Conservation (phyloP, 495 filamentous ascomycete genomes). For the Aspergillus panamensis region DNA sequence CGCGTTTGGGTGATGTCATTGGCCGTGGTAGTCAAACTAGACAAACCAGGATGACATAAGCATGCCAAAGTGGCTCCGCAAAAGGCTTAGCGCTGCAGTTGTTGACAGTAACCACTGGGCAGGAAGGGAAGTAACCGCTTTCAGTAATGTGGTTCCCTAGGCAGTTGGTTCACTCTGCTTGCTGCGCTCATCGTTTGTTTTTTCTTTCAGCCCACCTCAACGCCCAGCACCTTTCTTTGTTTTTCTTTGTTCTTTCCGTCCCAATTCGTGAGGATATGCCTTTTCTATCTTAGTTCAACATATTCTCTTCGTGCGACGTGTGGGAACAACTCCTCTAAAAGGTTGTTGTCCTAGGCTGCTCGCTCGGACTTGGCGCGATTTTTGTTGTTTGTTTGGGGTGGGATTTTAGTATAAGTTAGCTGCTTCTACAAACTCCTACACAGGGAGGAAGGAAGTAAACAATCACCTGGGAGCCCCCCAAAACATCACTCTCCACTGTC, state of each 20-base stretch:
- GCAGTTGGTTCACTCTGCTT: conserved; percentile 2
- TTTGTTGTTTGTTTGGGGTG: conserved; percentile 33
- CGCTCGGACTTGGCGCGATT: conserved; percentile 22
- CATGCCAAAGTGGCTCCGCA: conserved; percentile 12
- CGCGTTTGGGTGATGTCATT: conserved; percentile 33
- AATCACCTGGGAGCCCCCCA: conserved; percentile 18
- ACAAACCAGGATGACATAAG: conserved; percentile 26
- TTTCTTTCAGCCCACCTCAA: conserved; percentile 22
- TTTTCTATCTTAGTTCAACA: conserved; percentile 8
- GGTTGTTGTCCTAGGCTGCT: conserved; percentile 7
- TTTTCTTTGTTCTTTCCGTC: conserved; percentile 9
- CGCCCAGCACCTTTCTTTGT: conserved; percentile 1
- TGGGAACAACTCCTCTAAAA: conserved; percentile 3
- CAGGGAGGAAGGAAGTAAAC: conserved; percentile 31
- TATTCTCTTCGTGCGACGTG: conserved; percentile 2
- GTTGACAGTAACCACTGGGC: conserved; percentile 28
- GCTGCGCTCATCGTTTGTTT: conserved; percentile 18
- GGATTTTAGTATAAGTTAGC: conserved; percentile 25
- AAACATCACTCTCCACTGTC: conserved; percentile 11
- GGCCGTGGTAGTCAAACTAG: conserved; percentile 8
- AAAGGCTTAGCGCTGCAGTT: conserved; percentile 21
- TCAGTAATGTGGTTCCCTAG: conserved; percentile 15
- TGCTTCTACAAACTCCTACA: conserved; percentile 18
- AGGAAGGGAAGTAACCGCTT: conserved; percentile 22
- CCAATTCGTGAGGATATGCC: not conserved